Evolutionary conservation across 2,329 filamentous ascomycete genomes (phyloP).

Genomic region (Apiospora pterosperma): DNA sequence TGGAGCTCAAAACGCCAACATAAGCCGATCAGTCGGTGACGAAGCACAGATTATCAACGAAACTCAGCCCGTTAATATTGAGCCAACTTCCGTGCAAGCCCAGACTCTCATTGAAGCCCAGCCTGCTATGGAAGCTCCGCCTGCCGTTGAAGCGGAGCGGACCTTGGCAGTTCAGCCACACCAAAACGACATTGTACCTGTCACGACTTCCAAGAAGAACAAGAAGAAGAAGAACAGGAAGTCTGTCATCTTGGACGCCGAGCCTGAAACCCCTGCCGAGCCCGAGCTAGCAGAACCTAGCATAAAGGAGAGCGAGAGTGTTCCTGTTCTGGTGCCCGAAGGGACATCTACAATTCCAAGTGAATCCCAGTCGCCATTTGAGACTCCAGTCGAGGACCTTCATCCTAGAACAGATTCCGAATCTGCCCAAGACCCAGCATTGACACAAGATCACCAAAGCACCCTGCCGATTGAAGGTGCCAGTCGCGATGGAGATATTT

Average conservation of each 20-base stretch:
- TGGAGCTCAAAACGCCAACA: not conserved
- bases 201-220: slow-evolving; percentile 29
- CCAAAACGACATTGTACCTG: slow-evolving; percentile 5
- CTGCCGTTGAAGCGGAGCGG: not conserved
- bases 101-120: not conserved
- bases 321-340: not conserved
- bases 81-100: not conserved
- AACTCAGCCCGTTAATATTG: not conserved
- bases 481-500: not conserved
- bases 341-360: not conserved
- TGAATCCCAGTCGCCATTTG: not conserved
- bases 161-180: not conserved
- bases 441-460: not conserved
- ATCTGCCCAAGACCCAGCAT: too few species aligned
- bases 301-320: not conserved
- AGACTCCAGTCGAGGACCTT: not conserved
- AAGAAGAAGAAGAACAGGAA: slow-evolving; percentile 32
- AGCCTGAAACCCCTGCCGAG: not conserved
- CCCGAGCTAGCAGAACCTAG: not conserved
- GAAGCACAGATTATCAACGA: not conserved
- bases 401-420: not conserved
- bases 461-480: not conserved
- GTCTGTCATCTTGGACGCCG: not conserved
- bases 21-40: not conserved
- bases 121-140: not conserved